These are phyloP conservation scores for Phytophthora fragariaefolia DNA, from an alignment of 352 stramenopile species.

Conservation along the genomic window DNA sequence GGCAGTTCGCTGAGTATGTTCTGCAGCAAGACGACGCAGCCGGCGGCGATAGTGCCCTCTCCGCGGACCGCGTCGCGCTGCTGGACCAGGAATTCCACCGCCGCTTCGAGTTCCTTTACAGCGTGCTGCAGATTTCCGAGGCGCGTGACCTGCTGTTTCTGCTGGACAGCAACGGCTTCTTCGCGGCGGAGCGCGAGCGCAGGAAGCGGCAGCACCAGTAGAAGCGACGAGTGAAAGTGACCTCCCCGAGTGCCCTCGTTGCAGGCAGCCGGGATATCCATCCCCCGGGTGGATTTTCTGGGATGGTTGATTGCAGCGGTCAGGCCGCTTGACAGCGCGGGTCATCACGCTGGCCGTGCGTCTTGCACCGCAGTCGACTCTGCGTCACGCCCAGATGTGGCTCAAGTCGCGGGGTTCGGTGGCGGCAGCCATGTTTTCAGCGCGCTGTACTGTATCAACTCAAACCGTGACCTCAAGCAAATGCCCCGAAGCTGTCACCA, in stretches of 20 bases:
- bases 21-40: slow-evolving; percentile 43
- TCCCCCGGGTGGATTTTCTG: slow-evolving; percentile 34
- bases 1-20: slow-evolving; percentile 76
- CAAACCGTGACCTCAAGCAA: background rate
- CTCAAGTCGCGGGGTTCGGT: background rate
- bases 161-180: slow-evolving; percentile 78
- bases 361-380: background rate
- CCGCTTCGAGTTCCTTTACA: slow-evolving; percentile 69
- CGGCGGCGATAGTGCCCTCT: slow-evolving; percentile 16
- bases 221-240: slow-evolving; percentile 8
- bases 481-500: slow-evolving; percentile 4
- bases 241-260: background rate
- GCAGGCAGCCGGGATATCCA: slow-evolving; percentile 36
- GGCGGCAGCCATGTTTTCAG: background rate
- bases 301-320: slow-evolving; percentile 22
- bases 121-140: slow-evolving; percentile 65
- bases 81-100: slow-evolving; percentile 62
- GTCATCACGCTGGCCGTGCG: background rate
- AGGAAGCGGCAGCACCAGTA: slow-evolving; percentile 24
- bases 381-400: slow-evolving; percentile 4
- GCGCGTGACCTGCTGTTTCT: slow-evolving; percentile 76
- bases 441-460: background rate
- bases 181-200: slow-evolving; percentile 49
- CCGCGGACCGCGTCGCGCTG: slow-evolving; percentile 39
- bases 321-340: slow-evolving; percentile 1